phyloP scores from a whole-genome alignment of 2,329 filamentous ascomycete species.

The Dothideomycetidae sp. region DNA sequence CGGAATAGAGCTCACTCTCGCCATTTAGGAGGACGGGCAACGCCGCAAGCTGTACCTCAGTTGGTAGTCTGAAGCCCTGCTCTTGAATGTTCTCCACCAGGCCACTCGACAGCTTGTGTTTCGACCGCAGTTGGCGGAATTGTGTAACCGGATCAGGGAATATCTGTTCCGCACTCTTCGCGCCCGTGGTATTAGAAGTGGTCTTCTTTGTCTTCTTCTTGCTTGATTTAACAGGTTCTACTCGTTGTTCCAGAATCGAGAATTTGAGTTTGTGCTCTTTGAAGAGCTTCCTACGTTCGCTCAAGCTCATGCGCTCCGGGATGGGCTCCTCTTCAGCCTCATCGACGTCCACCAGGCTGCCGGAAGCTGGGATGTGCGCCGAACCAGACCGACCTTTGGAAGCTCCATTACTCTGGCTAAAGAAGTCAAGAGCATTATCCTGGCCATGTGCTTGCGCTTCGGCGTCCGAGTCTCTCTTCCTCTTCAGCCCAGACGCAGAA shows the following conservation, averaged over 20 bases:
- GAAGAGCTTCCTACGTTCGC: conserved; percentile 18
- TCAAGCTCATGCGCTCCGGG: not conserved
- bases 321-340: not conserved
- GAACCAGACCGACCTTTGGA: not conserved
- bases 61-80: conserved; percentile 80
- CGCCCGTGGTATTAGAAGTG: conserved; percentile 20
- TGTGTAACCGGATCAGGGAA: conserved; percentile 67
- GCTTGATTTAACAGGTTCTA: conserved; percentile 28
- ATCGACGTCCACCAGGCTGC: not conserved
- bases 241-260: conserved; percentile 18
- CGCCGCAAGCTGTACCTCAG: conserved; percentile 82
- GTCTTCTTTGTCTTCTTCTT: conserved; percentile 25
- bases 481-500: conserved; percentile 23
- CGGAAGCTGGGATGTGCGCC: no score
- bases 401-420: not conserved
- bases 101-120: conserved; percentile 58
- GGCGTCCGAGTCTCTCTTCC: conserved; percentile 16
- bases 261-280: conserved; percentile 24
- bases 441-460: not conserved
- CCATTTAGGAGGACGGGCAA: conserved; percentile 57
- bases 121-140: conserved; percentile 57
- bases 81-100: conserved; percentile 64
- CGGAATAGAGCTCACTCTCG: conserved; percentile 22
- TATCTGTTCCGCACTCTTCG: conserved; percentile 45
- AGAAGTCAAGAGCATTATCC: conserved; percentile 4